Base-by-base conservation (phyloP, 148 eudicot species). In the Silene uniflora region DNA sequence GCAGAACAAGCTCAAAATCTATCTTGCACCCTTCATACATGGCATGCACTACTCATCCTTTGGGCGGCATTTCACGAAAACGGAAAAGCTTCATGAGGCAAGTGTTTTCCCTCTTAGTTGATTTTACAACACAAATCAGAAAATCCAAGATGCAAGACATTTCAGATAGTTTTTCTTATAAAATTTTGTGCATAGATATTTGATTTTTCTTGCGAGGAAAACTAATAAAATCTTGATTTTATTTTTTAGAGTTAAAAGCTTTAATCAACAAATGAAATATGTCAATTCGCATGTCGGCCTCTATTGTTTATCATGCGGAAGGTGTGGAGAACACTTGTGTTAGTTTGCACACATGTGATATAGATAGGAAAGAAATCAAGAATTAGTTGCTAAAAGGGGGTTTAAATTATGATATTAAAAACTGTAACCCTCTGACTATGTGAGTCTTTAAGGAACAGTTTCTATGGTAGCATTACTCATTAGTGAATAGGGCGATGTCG, bases 61-160 rank as follows among this genome's bases (percentile, higher is more conserved):
- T 82, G 91, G 93, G 21, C 84, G 93, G 6, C 93, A 90, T 76
- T 90, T 90, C 65, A 90, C 93, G 0, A 86, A 90, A 74, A 16
- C 70, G 52, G 89, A 86, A 56, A 90, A 88, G 9, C 44, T 90
- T 74, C 78, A 75, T 44, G 86, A 85, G 91, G 93, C 82, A 80
- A 74, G 84, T 78, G 62, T 52, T 42, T 23, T 73, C 23, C 62
- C 54, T 7, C 58, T 62, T 23, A 70, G 18, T 3, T 42, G 10
- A 32, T 9, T 39, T 39, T 39, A 6, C 44, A 39, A 7, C 44
- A 39, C 44, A 39, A 39, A 39, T 39, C 44, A 39, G 44, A 39
- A 39, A 39, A 39, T 39, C 7, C 44, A 39, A 39, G 44, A 39
- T 39, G 8, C 44, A 39, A 39, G 44, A 39, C 10, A 39, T 39